These are phyloP conservation scores for Gonapodya prolifera DNA, from an alignment of 192 early-diverging fungal species.

Conservation along the genomic window DNA sequence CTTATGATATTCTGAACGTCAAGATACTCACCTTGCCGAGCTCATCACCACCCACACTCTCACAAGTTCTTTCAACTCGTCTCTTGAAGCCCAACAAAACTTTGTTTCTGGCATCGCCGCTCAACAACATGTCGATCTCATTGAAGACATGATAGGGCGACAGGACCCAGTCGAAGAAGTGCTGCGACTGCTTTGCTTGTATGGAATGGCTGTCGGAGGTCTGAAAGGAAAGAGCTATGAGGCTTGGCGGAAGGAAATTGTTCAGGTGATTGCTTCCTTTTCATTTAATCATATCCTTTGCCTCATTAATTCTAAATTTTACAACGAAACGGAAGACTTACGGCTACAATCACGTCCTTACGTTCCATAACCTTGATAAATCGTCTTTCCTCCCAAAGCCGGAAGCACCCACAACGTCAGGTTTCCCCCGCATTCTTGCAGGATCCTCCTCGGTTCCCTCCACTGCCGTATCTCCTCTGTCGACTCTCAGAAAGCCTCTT, in stretches of 20 bases:
- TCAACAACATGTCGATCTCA: constrained; percentile 56
- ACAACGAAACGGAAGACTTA: constrained; percentile 79
- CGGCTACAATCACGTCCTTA: constrained; percentile 79
- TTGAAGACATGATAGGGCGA: constrained; percentile 79
- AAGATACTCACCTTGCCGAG: constrained; percentile 72
- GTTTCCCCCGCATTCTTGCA: too few relatives aligned
- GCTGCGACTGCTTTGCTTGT: constrained; percentile 71
- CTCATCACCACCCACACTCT: constrained; percentile 65
- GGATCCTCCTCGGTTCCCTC: too few relatives aligned
- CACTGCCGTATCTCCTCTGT: too few relatives aligned
- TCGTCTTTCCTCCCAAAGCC: constrained; percentile 51
- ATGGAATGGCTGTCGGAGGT: constrained; percentile 67
- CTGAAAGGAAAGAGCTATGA: constrained; percentile 78
- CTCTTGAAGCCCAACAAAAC: constrained; percentile 84
- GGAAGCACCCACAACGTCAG: constrained; percentile 24
- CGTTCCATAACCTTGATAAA: constrained; percentile 61
- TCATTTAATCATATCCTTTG: constrained; percentile 1
- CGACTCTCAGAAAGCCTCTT: constrained; percentile 49
- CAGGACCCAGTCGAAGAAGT: constrained; percentile 55
- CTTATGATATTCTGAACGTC: too few relatives aligned
- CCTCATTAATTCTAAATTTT: neutral
- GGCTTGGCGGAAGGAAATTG: constrained; percentile 65
- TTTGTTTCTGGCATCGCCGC: constrained; percentile 58
- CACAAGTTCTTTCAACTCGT: constrained; percentile 65
- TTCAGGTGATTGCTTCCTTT: constrained; percentile 36